A percentile compares a stretch with the other conserved stretches of the same genome.
These are phyloP conservation scores for Spencermartinsiella ligniputridi DNA, from an alignment of 1,139 yeast genomes.

Conservation along the genomic window DNA sequence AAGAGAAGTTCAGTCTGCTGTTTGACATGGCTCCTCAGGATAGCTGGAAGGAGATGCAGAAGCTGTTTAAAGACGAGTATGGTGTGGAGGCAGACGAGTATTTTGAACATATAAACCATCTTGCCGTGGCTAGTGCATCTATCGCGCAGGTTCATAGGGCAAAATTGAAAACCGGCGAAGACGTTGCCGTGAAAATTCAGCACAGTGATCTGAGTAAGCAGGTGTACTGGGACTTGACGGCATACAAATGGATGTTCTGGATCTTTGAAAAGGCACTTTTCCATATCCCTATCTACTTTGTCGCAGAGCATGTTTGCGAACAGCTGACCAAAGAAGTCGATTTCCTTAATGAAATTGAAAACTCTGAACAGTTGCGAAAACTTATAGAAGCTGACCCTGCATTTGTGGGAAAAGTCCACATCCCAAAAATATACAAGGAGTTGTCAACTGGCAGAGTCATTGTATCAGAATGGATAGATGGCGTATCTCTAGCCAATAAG, in stretches of 20 bases:
- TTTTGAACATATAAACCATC: constrained; percentile 46
- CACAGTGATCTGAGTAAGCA: constrained; percentile 58
- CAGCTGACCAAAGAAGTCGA: constrained; percentile 59
- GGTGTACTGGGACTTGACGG: constrained; percentile 52
- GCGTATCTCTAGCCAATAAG: constrained; percentile 49
- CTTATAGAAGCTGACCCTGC: constrained; percentile 36
- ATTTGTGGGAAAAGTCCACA: constrained; percentile 39
- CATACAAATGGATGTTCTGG: constrained; percentile 50
- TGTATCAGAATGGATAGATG: constrained; percentile 75
- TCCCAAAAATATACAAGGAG: constrained; percentile 51
- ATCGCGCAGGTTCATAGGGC: constrained; percentile 72
- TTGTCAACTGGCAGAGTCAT: constrained; percentile 49
- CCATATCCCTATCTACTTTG: constrained; percentile 57
- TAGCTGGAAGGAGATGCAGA: constrained; percentile 51
- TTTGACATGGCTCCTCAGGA: constrained; percentile 74
- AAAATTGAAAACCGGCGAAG: constrained; percentile 44
- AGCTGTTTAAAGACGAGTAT: constrained; percentile 42
- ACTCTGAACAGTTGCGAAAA: constrained; percentile 39
- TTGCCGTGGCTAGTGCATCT: constrained; percentile 66
- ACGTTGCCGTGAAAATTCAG: constrained; percentile 67
- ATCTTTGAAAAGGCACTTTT: constrained; percentile 53
- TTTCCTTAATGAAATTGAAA: constrained; percentile 52
- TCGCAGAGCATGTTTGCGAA: constrained; percentile 54
- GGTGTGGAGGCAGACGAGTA: constrained; percentile 44
- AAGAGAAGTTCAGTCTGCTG: constrained; percentile 48